phyloP scores from a whole-genome alignment of 371 early-diverging fungal species.

The Apophysomyces ossiformis region DNA sequence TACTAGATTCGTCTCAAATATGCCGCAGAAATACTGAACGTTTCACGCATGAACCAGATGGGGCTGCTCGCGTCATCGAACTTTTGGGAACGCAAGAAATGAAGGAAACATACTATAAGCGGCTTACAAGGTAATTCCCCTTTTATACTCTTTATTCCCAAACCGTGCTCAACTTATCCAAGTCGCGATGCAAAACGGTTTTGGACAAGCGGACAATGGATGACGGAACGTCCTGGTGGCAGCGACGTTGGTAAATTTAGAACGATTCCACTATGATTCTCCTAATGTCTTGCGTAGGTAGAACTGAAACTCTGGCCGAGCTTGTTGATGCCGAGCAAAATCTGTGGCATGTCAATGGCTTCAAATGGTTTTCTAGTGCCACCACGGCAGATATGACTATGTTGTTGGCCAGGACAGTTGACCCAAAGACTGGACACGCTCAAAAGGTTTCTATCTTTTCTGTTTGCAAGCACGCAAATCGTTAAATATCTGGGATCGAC shows the following conservation, averaged over 20 bases:
- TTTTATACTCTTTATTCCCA: background rate
- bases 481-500: background rate
- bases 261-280: background rate
- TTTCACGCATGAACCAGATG: slow-evolving; percentile 41
- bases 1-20: background rate
- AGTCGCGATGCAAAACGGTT: slow-evolving; percentile 61
- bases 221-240: slow-evolving; percentile 79
- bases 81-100: slow-evolving; percentile 54
- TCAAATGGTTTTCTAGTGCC: slow-evolving; percentile 78
- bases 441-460: slow-evolving; percentile 17
- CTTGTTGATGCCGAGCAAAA: slow-evolving; percentile 40
- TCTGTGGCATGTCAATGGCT: slow-evolving; percentile 62
- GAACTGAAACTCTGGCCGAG: slow-evolving; percentile 59
- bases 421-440: slow-evolving; percentile 44
- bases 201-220: slow-evolving; percentile 77
- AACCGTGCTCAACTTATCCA: background rate
- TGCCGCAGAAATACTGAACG: background rate
- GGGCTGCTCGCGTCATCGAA: slow-evolving; percentile 67
- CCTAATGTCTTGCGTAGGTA: slow-evolving; percentile 1
- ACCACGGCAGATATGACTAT: slow-evolving; percentile 73
- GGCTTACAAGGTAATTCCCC: slow-evolving; percentile 39
- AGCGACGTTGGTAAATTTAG: slow-evolving; percentile 51
- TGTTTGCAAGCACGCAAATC: background rate
- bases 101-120: slow-evolving; percentile 49
- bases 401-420: slow-evolving; percentile 62